phyloP scores from a whole-genome alignment of 2,329 filamentous ascomycete species.

The Cucurbitaria berberidis region DNA sequence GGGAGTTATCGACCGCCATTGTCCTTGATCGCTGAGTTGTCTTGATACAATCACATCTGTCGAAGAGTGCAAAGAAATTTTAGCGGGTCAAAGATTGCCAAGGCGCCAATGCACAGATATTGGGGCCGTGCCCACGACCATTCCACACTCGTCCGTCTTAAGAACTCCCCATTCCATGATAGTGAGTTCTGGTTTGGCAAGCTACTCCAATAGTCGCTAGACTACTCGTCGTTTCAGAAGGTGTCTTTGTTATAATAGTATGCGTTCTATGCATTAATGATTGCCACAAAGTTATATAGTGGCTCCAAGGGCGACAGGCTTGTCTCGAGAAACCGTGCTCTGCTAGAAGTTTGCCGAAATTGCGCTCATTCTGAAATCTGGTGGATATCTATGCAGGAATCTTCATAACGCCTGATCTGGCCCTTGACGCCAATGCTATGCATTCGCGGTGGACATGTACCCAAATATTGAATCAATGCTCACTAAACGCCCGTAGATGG shows the following conservation, averaged over 20 bases:
- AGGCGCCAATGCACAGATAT: neutral
- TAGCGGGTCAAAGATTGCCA: constrained; percentile 12
- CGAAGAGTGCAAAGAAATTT: constrained; percentile 22
- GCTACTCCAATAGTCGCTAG: neutral
- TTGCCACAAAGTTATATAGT: neutral
- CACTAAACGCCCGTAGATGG: constrained; percentile 1
- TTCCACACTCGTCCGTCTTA: neutral
- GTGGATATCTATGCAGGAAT: neutral
- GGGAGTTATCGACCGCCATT: constrained; percentile 49
- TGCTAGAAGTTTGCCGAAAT: neutral
- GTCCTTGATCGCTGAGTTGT: constrained; percentile 8
- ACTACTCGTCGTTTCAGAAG: neutral
- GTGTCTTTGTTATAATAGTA: too few relatives aligned
- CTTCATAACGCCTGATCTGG: neutral
- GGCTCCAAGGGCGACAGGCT: neutral
- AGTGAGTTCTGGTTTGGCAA: constrained; percentile 22
- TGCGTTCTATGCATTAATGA: too few relatives aligned
- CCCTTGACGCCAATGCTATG: constrained; percentile 19
- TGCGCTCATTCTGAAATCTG: neutral
- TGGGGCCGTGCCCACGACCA: neutral
- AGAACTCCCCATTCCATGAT: constrained; percentile 13
- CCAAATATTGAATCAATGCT: neutral
- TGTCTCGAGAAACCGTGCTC: neutral
- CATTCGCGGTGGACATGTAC: constrained; percentile 9
- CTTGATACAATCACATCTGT: constrained; percentile 5